Percentiles rank a stretch among this genome's conserved stretches.
Evolutionary conservation across 805 yeast genomes (phyloP).

Genomic region (Komagataella pastoris): DNA sequence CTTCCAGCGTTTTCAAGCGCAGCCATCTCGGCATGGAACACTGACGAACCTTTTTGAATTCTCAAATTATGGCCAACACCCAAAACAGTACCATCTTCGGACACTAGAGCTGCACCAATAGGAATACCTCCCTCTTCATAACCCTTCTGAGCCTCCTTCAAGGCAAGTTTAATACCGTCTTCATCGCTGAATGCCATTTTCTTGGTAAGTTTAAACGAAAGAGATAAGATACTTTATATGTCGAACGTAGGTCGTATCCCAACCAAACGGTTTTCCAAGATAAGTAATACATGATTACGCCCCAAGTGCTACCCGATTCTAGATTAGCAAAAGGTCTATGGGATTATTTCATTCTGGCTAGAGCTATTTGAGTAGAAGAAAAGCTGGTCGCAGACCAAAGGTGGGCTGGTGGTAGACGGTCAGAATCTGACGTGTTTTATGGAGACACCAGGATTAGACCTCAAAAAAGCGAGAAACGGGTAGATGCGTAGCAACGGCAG

Average conservation of each 20-base stretch:
- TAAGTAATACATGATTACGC: not conserved
- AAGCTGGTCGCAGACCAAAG: not conserved
- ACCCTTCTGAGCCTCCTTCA: constrained; percentile 59
- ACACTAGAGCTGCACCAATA: constrained; percentile 66
- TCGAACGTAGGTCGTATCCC: not conserved
- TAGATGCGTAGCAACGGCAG: too few species aligned
- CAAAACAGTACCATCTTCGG: constrained; percentile 64
- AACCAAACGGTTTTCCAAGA: not conserved
- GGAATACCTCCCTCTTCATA: constrained; percentile 85
- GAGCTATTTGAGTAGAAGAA: not conserved
- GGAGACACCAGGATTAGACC: too few species aligned
- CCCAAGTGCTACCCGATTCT: not conserved
- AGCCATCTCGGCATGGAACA: constrained; percentile 85
- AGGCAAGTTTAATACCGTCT: constrained; percentile 55
- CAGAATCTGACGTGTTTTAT: too few species aligned
- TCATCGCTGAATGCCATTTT: constrained; percentile 45
- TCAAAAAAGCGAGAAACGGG: too few species aligned
- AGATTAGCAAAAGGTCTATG: not conserved
- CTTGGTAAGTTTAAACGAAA: not conserved
- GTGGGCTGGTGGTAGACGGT: too few species aligned
- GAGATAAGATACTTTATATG: not conserved
- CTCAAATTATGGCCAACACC: constrained; percentile 90
- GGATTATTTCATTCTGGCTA: not conserved
- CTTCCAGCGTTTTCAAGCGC: constrained; percentile 88
- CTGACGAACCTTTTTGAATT: constrained; percentile 73